Evolutionary conservation across 2,329 filamentous ascomycete species (phyloP), one percentile per base, ranked within the genome.

Genomic region (Aspergillus fumigatus): DNA sequence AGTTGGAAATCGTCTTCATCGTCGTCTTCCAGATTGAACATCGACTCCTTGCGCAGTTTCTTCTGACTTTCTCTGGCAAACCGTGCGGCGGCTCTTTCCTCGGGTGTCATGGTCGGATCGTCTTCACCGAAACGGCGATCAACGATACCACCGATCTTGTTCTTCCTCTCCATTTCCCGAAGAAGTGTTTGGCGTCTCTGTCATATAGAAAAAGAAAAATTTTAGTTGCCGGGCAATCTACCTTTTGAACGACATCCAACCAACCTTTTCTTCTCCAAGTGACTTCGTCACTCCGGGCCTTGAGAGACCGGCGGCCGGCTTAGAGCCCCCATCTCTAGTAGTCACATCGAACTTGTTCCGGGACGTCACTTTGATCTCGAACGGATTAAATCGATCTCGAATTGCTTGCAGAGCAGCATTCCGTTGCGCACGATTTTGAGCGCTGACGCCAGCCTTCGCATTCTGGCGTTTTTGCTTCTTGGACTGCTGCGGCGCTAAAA

Each of bases 101-200:
- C 94, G 2, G 92, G 88, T 3, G 90, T 90, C 90, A 99, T 93
- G 11, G 86, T 89, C 10, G 92, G 90, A 72, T 99, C 92, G 68
- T 95, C 89, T 79, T 99, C 95, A 74, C 95, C 94, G 68, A 99
- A 96, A 66, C 94, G 88, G 67, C 91, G 85, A 80, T 99, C 94
- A 53, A 96, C 76, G 60, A 99, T 90, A 4, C 92, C 93, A 62
- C 94, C 94, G 21, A 93, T 88, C 75, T 96, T 97, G 73, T 95
- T 92, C 41, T 90, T 85, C 59, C 86, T 83, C 69, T 95, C 89
- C 82, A 97, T 88, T 69, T 97, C 93, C 38, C 90, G 86, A n/a
- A 97, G 77, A 21, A 97, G 80, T 0, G 92, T 96, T 75, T 89
- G 84, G 58, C 88, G 85, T 54, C 93, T 85, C 85, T 90, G 66